Conservation (phyloP, 352 stramenopile species). For the Phytophthora fragariae region DNA sequence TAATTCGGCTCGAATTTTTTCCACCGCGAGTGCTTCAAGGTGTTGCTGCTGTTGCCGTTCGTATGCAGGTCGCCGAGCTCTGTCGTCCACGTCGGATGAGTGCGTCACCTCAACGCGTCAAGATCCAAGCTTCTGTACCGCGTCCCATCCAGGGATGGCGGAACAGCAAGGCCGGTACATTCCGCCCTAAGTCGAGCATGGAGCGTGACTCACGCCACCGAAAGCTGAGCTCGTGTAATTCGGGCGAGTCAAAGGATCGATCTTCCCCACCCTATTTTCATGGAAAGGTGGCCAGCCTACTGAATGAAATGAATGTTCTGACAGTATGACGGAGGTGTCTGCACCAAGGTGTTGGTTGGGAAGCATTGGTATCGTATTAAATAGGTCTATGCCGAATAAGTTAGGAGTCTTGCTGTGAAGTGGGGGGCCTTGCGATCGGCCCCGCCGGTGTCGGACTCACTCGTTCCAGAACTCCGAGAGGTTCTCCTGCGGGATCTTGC, state of each 20-base stretch:
- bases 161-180: constrained; percentile 18
- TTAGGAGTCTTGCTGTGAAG: constrained; percentile 30
- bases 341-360: not conserved
- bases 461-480: constrained; percentile 81
- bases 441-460: constrained; percentile 21
- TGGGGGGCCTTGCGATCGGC: constrained; percentile 26
- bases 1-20: constrained; percentile 19
- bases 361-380: constrained; percentile 34
- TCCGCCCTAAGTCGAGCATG: constrained; percentile 22
- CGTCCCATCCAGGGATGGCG: constrained; percentile 32
- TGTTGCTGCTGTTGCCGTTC: not conserved
- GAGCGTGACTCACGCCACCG: constrained; percentile 25
- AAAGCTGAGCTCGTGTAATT: constrained; percentile 9
- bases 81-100: constrained; percentile 6
- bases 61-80: constrained; percentile 15
- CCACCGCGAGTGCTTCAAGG: constrained; percentile 12
- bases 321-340: no score
- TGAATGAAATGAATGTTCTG: no score
- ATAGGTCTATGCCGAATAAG: constrained; percentile 49
- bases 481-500: constrained; percentile 75
- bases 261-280: not conserved
- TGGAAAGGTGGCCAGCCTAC: not conserved
- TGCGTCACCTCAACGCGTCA: constrained; percentile 17
- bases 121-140: constrained; percentile 25
- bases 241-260: not conserved